These are phyloP conservation scores for Elsinoe ampelina DNA, from an alignment of 2,329 filamentous ascomycete genomes.

Conservation along the genomic window DNA sequence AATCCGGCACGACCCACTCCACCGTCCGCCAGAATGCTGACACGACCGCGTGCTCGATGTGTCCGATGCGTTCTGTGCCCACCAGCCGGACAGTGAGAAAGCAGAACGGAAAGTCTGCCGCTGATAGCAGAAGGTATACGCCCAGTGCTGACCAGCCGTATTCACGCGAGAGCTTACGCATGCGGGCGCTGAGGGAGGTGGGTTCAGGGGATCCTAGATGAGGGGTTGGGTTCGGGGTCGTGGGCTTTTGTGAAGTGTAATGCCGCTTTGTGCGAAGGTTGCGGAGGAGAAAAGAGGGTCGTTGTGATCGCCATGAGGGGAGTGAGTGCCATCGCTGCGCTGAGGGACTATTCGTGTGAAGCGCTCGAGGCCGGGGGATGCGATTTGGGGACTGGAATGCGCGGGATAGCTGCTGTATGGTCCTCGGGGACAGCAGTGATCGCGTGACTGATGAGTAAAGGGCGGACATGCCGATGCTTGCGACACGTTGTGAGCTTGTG, in stretches of 20 bases:
- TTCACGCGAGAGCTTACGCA: constrained; percentile 79
- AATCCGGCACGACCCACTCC: constrained; percentile 47
- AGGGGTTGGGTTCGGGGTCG: constrained; percentile 28
- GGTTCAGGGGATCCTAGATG: constrained; percentile 23
- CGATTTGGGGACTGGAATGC: constrained; percentile 1
- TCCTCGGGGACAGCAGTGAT: neutral
- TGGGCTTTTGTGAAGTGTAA: constrained; percentile 26
- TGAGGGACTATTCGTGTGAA: neutral
- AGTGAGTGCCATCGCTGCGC: neutral
- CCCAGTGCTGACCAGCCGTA: constrained; percentile 91
- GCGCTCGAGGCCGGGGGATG: constrained; percentile 12
- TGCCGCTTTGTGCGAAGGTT: constrained; percentile 25
- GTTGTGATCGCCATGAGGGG: neutral
- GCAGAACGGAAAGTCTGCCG: constrained; percentile 89
- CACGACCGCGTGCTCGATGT: constrained; percentile 59
- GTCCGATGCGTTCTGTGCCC: constrained; percentile 78
- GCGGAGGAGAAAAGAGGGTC: constrained; percentile 14
- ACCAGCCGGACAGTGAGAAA: constrained; percentile 77
- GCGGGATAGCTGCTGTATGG: constrained; percentile 8
- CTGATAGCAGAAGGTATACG: constrained; percentile 77
- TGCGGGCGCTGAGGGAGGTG: constrained; percentile 46
- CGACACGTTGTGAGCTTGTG: neutral
- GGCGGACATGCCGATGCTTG: constrained; percentile 1
- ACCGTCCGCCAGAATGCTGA: constrained; percentile 50
- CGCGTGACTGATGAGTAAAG: neutral